These are phyloP conservation scores for Lepidium africanum DNA, from an alignment of 345 rosid genomes.

Conservation along the genomic window DNA sequence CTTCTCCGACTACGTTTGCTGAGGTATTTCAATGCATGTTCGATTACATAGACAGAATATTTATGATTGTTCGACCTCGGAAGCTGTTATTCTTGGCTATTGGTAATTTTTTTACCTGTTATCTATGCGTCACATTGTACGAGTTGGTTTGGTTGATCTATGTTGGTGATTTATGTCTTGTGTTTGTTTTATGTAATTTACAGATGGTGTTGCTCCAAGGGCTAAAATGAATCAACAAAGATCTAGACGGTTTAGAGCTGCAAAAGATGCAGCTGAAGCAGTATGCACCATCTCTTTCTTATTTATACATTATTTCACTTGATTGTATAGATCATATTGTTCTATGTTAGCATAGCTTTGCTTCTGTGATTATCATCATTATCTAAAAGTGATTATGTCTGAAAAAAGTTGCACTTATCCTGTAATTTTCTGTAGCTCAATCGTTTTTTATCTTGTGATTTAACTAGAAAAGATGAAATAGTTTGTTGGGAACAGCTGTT, in stretches of 20 bases:
- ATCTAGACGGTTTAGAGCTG: conserved; percentile 87
- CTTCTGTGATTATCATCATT: no score
- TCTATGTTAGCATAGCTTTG: neutral
- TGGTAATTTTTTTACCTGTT: conserved; percentile 40
- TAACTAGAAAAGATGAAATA: neutral
- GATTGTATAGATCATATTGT: neutral
- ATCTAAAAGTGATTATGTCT: neutral
- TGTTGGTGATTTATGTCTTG: neutral
- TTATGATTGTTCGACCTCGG: conserved; percentile 90
- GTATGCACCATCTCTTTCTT: conserved; percentile 39
- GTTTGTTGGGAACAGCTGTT: neutral
- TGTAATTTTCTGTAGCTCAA: neutral
- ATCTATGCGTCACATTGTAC: neutral
- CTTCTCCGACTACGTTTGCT: conserved; percentile 59
- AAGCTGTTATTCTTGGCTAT: conserved; percentile 83
- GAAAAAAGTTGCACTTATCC: neutral
- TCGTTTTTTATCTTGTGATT: neutral
- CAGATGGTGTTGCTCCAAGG: conserved; percentile 98
- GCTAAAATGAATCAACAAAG: conserved; percentile 98
- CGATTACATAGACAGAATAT: conserved; percentile 83
- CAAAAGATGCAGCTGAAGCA: conserved; percentile 84
- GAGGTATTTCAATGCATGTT: conserved; percentile 89
- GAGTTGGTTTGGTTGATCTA: neutral
- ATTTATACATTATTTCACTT: neutral
- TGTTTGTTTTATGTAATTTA: neutral